Conservation (phyloP, 306 rosid species). For the Luffa acutangula region DNA sequence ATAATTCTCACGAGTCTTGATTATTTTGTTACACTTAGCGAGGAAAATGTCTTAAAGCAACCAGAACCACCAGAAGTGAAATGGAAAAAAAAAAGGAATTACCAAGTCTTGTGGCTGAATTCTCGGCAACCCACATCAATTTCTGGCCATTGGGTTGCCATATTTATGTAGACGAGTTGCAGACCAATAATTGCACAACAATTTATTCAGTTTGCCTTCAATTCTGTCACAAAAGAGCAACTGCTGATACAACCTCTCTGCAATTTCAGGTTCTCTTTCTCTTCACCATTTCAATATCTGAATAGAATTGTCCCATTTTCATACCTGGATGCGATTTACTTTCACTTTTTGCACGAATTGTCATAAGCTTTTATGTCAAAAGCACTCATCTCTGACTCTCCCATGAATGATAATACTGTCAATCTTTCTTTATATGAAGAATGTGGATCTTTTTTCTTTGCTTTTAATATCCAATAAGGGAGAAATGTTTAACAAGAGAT, state of each 20-base stretch:
- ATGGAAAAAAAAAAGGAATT: background rate
- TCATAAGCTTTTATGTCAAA: background rate
- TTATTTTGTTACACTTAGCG: background rate
- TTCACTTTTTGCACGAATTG: background rate
- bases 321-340: background rate
- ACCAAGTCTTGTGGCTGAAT: constrained; percentile 2
- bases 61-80: background rate
- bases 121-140: background rate
- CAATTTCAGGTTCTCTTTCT: background rate
- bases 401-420: background rate
- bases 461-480: background rate
- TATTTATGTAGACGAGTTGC: background rate
- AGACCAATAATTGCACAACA: background rate
- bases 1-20: background rate
- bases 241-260: background rate
- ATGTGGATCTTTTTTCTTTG: background rate
- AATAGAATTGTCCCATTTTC: background rate
- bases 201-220: background rate
- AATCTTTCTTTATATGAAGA: background rate
- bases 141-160: background rate
- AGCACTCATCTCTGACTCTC: background rate
- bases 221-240: background rate
- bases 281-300: background rate
- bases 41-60: background rate
- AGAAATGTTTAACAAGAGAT: background rate